These are phyloP conservation scores for Cupressus sempervirens DNA, from an alignment of 75 land plant species.

Conservation along the genomic window DNA sequence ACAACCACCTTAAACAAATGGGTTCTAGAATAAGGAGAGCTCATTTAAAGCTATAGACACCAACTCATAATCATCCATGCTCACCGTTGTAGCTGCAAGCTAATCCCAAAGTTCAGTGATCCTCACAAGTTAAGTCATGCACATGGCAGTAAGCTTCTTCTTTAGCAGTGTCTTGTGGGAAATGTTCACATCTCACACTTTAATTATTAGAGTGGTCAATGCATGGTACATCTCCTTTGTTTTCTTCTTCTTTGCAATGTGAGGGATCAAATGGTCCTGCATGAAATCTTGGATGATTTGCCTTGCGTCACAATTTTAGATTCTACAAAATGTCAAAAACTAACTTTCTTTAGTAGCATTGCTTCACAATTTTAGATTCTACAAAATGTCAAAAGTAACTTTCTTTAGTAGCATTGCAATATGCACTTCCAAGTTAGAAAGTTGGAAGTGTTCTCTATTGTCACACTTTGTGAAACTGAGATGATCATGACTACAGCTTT, in stretches of 20 bases:
- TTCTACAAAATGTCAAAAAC: background rate
- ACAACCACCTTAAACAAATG: background rate
- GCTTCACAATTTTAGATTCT: background rate
- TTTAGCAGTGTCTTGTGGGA: no score
- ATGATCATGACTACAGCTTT: background rate
- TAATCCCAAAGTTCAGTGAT: background rate
- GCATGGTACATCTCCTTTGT: no score
- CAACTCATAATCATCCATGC: background rate
- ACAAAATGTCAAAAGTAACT: background rate
- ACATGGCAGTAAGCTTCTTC: no score
- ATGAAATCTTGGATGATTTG: background rate
- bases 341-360: background rate
- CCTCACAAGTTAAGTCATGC: no score
- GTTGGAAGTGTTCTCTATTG: background rate
- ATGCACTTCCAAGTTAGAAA: background rate
- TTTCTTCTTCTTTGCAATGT: no score
- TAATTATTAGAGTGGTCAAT: no score
- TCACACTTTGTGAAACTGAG: background rate
- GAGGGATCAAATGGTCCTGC: no score
- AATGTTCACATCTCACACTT: no score
- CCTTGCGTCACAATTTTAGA: background rate
- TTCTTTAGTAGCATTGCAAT: background rate
- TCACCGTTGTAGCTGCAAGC: background rate
- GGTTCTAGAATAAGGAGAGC: background rate
- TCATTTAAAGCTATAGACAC: background rate